A percentile compares a stretch with the other conserved stretches of the same genome.
Evolutionary conservation across 2,329 filamentous ascomycete genomes (phyloP).

Genomic region (Apiospora malaysiana): DNA sequence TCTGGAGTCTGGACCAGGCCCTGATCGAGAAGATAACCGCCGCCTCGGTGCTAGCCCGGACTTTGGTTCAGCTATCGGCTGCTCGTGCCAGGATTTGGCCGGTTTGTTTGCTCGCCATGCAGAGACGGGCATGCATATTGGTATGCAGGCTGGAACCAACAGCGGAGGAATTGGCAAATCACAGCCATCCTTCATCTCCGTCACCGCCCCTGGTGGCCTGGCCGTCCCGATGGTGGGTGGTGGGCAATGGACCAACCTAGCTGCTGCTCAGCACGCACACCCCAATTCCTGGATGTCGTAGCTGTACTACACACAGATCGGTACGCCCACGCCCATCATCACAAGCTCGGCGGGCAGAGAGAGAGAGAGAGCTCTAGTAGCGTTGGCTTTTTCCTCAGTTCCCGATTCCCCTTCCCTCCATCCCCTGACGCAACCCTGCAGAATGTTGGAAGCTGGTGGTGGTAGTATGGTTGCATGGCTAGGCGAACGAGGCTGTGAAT

Average conservation of each 20-base stretch:
- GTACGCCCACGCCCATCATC: background rate
- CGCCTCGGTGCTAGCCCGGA: background rate
- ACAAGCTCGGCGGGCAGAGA: background rate
- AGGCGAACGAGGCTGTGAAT: background rate
- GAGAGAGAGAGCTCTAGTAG: background rate
- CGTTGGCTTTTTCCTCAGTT: background rate
- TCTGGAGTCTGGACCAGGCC: background rate
- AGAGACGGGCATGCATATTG: background rate
- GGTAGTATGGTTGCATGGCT: background rate
- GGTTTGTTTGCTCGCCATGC: background rate
- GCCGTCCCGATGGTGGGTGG: background rate
- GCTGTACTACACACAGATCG: background rate
- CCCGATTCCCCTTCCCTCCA: background rate
- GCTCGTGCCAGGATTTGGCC: background rate
- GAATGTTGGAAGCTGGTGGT: background rate
- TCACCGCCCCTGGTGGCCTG: background rate
- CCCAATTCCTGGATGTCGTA: background rate
- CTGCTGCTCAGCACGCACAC: background rate
- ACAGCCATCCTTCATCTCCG: background rate
- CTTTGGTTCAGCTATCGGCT: background rate
- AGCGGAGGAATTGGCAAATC: background rate
- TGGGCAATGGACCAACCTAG: background rate
- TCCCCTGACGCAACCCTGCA: slow-evolving; percentile 4
- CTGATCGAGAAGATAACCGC: background rate
- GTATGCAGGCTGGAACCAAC: slow-evolving; percentile 1